A percentile compares a stretch with the other conserved stretches of the same genome.
These are phyloP conservation scores for Starmerella riodocensis DNA, from an alignment of 805 yeast genomes.

Conservation along the genomic window DNA sequence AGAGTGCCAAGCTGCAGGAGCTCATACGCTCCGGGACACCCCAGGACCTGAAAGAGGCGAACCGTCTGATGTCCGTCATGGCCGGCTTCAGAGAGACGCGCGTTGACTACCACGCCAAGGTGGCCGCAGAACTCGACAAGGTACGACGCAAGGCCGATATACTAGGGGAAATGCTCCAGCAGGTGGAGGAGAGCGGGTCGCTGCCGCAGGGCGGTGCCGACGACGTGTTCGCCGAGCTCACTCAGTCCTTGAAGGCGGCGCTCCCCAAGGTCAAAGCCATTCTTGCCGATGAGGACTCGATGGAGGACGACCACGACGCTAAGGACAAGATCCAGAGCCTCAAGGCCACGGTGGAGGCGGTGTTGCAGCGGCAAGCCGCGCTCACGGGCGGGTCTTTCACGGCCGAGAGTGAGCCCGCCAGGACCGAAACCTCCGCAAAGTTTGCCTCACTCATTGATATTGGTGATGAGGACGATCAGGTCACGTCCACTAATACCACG, in stretches of 20 bases:
- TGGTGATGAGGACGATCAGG: constrained; percentile 39
- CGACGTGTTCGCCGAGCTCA: constrained; percentile 72
- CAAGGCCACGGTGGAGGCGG: constrained; percentile 61
- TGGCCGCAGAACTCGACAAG: constrained; percentile 71
- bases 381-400: no score
- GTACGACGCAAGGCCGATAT: constrained; percentile 76
- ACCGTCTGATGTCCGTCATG: constrained; percentile 92
- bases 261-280: constrained; percentile 79
- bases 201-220: constrained; percentile 31
- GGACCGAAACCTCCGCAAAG: constrained; percentile 20
- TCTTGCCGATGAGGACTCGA: constrained; percentile 63
- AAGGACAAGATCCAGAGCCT: constrained; percentile 52
- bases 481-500: not conserved
- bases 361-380: no score
- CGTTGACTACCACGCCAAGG: constrained; percentile 61
- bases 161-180: constrained; percentile 68
- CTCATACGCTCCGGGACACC: constrained; percentile 91
- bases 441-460: constrained; percentile 58
- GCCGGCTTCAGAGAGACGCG: constrained; percentile 86
- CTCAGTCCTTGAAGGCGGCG: constrained; percentile 62
- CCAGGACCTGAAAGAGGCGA: constrained; percentile 88
- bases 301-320: constrained; percentile 43
- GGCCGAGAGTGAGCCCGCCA: no score
- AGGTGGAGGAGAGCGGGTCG: constrained; percentile 24
- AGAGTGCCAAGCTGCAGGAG: constrained; percentile 90